phyloP scores from a whole-genome alignment of 2,329 filamentous ascomycete genomes.

The Diplodia sapinea region DNA sequence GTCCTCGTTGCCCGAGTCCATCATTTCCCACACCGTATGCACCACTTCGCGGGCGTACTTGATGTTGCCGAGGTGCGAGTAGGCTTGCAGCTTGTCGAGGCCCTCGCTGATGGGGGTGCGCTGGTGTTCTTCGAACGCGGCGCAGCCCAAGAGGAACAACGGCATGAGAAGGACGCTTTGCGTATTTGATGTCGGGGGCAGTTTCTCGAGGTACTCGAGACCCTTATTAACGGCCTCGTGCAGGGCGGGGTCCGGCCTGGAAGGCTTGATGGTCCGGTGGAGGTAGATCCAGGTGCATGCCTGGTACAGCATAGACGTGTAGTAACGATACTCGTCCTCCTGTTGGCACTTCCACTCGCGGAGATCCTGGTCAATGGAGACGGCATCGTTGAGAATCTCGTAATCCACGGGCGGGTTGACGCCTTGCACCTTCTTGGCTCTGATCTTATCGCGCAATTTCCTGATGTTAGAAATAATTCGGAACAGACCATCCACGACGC shows the following conservation, averaged over 20 bases:
- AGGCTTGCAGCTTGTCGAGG: conserved; percentile 61
- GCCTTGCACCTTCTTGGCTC: conserved; percentile 66
- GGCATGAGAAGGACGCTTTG: conserved; percentile 67
- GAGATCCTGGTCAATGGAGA: conserved; percentile 76
- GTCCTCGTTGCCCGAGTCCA: conserved; percentile 62
- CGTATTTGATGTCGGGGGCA: conserved; percentile 61
- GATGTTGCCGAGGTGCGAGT: conserved; percentile 65
- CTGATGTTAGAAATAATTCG: conserved; percentile 80
- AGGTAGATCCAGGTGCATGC: conserved; percentile 69
- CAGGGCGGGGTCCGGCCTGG: conserved; percentile 61
- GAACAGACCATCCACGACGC: conserved; percentile 83
- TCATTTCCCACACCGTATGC: conserved; percentile 63
- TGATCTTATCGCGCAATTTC: conserved; percentile 74
- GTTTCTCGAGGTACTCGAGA: conserved; percentile 60
- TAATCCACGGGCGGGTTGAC: conserved; percentile 75
- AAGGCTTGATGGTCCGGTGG: conserved; percentile 65
- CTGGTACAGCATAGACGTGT: conserved; percentile 64
- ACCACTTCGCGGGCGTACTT: conserved; percentile 62
- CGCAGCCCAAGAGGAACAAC: conserved; percentile 66
- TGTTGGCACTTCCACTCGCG: conserved; percentile 73
- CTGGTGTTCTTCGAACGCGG: conserved; percentile 62
- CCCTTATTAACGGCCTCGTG: conserved; percentile 64
- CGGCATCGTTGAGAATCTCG: conserved; percentile 71
- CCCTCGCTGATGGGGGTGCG: conserved; percentile 61
- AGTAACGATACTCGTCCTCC: conserved; percentile 58